A percentile compares a stretch with the other conserved stretches of the same genome.
phyloP scores from a whole-genome alignment of 2,329 filamentous ascomycete species.

The Meredithiella fracta region DNA sequence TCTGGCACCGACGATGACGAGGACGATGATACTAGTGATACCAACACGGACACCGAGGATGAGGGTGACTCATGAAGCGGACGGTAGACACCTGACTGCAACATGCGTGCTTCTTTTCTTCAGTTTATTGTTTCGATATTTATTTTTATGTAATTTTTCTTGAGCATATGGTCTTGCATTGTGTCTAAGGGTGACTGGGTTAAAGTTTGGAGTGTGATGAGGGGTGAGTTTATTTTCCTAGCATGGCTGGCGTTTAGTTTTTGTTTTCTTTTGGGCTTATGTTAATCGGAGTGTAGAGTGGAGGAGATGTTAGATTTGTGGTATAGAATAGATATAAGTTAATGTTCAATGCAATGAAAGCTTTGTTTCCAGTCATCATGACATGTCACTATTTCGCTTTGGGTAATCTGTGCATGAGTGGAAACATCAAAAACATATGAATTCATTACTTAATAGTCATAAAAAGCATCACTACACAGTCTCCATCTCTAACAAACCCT shows the following conservation, averaged over 20 bases:
- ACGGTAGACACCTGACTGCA: constrained; percentile 6
- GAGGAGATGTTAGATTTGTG: no score
- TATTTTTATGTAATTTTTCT: not conserved
- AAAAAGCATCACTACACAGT: not conserved
- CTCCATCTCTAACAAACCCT: constrained; percentile 38
- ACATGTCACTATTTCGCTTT: not conserved
- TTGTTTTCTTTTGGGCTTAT: not conserved
- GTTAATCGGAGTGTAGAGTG: not conserved
- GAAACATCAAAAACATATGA: not conserved
- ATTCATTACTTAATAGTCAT: no score
- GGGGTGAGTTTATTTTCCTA: not conserved
- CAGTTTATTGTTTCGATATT: constrained; percentile 1
- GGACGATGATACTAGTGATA: constrained; percentile 48
- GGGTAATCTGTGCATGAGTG: not conserved
- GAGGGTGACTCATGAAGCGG: constrained; percentile 21
- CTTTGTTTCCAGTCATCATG: not conserved
- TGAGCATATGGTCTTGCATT: not conserved
- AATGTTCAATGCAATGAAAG: not conserved
- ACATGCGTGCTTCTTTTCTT: constrained; percentile 6
- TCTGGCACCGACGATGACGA: constrained; percentile 63
- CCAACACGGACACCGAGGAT: constrained; percentile 51
- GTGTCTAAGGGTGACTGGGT: not conserved
- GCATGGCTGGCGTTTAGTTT: constrained; percentile 2
- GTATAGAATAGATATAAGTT: no score
- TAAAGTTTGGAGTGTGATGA: not conserved